Evolutionary conservation across 768 basidiomycete species (phyloP).

Genomic region (Pleurotus ostreatus): DNA sequence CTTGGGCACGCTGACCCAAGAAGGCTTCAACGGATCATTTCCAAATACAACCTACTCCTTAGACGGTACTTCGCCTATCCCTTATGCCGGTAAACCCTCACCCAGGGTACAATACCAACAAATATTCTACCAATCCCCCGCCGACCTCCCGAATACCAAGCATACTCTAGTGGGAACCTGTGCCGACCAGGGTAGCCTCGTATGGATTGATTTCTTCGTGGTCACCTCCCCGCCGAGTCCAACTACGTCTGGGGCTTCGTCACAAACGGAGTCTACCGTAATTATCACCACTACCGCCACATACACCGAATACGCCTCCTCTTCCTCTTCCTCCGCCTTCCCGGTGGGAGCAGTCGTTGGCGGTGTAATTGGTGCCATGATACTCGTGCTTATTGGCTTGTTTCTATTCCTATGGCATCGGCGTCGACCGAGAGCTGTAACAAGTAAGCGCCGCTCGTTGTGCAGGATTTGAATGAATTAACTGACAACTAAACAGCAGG

Average conservation of each 20-base stretch:
- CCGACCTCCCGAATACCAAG: neutral
- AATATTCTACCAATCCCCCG: slow-evolving; percentile 3
- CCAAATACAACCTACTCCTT: neutral
- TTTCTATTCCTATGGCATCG: neutral
- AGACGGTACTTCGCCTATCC: neutral
- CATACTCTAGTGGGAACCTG: slow-evolving; percentile 1
- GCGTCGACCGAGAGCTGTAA: neutral
- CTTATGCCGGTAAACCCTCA: neutral
- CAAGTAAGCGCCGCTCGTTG: neutral
- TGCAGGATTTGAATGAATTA: too few relatives aligned
- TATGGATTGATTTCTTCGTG: neutral
- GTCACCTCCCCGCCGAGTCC: neutral
- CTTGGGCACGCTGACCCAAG: neutral
- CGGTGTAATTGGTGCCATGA: neutral
- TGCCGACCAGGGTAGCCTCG: neutral
- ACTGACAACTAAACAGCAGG: too few relatives aligned
- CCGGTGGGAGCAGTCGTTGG: neutral
- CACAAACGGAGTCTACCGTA: neutral
- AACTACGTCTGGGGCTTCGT: neutral
- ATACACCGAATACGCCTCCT: neutral
- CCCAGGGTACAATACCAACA: neutral
- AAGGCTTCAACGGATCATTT: neutral
- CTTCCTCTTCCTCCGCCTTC: neutral
- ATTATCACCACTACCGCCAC: neutral
- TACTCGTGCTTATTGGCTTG: neutral